Evolutionary conservation across 75 land plant species (phyloP), one percentile per base, ranked within the genome.

Genomic region (Selaginella tamariscina): DNA sequence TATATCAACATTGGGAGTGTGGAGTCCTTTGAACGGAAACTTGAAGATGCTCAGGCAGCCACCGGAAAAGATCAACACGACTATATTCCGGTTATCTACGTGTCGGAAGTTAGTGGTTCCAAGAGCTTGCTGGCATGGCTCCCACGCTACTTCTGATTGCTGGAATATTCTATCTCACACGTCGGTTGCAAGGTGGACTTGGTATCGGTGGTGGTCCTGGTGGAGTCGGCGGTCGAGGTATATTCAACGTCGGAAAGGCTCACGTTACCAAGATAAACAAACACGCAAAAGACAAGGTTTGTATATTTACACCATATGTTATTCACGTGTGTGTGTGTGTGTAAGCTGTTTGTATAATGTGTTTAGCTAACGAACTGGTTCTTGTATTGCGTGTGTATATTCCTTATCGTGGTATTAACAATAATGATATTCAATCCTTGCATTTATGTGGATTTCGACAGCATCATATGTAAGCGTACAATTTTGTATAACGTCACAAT

Each of bases 41-140:
- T 81, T 65, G 82, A 74, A 21, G 82, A 81, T 55, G 81, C 82
- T 32, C 82, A 81, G 54, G 82, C 72, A 28, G 64, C 80, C 22
- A 39, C 89, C 55, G 86, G 88, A 5, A 76, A 83, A 28, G 90
- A 93, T 64, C 79, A 86, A 27, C 96, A 85, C 74, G 80, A 86
- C 76, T 87, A 74, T 77, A 70, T 93, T 65, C 98, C 98, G 65
- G 98, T 93, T 0, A 87, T 87, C 27, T 93, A 89, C 76, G 83
- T 76, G 24, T 79, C 81, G 68, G 88, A 89, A 31, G 31, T 79
- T 39, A 72, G 82, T 81, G 81, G 81, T 66, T 64, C 54, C 82
- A 74, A 63, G 82, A 81, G 59, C 54, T 78, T 8, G 18, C 73
- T 30, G 70, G 82, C n/a, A 68, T 78, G 60, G 56, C 77, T 54